Evolutionary conservation across 1,139 yeast species (phyloP).

Genomic region (Zygoascus sp.): DNA sequence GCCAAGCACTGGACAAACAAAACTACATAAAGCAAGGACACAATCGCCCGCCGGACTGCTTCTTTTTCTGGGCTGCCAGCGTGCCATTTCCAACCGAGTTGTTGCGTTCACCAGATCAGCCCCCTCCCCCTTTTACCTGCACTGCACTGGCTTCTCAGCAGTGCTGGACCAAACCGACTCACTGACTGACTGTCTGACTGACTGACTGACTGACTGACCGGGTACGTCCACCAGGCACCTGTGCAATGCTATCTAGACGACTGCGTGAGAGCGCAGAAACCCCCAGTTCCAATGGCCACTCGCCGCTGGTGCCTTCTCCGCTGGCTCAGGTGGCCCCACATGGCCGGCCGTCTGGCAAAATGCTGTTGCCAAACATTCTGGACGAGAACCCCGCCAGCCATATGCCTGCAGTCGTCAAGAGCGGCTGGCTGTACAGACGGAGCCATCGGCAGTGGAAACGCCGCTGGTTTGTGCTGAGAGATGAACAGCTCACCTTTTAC

Average conservation of each 20-base stretch:
- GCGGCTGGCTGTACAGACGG: conserved; percentile 35
- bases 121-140: no score
- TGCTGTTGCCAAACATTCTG: background rate
- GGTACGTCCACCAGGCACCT: background rate
- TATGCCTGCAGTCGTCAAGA: conserved; percentile 17
- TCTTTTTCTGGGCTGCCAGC: no score
- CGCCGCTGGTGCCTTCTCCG: conserved; percentile 2
- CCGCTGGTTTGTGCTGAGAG: conserved; percentile 57
- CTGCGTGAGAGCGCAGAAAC: background rate
- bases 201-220: no score
- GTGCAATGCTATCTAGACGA: background rate
- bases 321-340: background rate
- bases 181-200: no score
- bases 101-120: no score
- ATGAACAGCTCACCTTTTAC: conserved; percentile 52
- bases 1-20: no score
- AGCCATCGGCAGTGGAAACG: conserved; percentile 42
- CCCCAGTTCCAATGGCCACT: background rate
- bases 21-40: no score
- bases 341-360: background rate
- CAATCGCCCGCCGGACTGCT: no score
- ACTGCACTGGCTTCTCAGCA: no score
- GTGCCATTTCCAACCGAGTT: no score
- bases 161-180: no score
- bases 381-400: background rate